These are phyloP conservation scores for Eragrostis curvula DNA, from an alignment of 176 grass and related monocot genomes.

Conservation along the genomic window DNA sequence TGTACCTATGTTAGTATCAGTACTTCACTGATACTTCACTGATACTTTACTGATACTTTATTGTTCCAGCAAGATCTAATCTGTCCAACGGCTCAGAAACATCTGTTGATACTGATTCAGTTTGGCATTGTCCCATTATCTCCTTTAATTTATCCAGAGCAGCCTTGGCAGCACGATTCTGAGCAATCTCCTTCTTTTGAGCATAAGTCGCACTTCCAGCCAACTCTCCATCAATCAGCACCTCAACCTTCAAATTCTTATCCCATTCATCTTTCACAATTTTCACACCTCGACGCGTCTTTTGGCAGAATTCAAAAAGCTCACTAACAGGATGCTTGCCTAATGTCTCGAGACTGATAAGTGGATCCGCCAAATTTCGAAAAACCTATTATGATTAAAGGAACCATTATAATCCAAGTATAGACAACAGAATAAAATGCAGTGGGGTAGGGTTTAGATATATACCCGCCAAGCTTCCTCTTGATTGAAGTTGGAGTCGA, in stretches of 20 bases:
- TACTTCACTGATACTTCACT: constrained; percentile 14
- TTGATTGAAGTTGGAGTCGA: constrained; percentile 53
- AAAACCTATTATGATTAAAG: constrained; percentile 50
- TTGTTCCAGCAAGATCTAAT: constrained; percentile 4
- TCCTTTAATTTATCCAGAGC: constrained; percentile 59
- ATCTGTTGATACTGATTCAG: constrained; percentile 1
- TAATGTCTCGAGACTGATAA: constrained; percentile 64
- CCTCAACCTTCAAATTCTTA: constrained; percentile 50
- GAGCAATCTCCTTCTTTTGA: constrained; percentile 75
- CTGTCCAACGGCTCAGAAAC: constrained; percentile 20
- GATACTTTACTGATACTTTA: constrained; percentile 10
- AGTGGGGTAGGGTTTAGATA: not conserved
- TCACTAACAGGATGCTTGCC: constrained; percentile 66
- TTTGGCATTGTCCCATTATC: not conserved
- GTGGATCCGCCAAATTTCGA: constrained; percentile 54
- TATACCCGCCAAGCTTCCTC: constrained; percentile 66
- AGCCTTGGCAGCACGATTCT: constrained; percentile 60
- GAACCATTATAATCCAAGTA: constrained; percentile 15
- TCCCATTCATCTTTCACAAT: constrained; percentile 53
- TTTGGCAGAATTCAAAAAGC: constrained; percentile 74
- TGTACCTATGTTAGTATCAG: not conserved
- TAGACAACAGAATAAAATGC: not conserved
- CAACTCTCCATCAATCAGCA: constrained; percentile 59
- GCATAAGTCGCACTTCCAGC: constrained; percentile 48
- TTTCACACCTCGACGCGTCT: constrained; percentile 38